Percentiles rank a stretch among this genome's conserved stretches.
phyloP scores from a whole-genome alignment of 257 asterid genomes.

The Nyctanthes arbortristis region DNA sequence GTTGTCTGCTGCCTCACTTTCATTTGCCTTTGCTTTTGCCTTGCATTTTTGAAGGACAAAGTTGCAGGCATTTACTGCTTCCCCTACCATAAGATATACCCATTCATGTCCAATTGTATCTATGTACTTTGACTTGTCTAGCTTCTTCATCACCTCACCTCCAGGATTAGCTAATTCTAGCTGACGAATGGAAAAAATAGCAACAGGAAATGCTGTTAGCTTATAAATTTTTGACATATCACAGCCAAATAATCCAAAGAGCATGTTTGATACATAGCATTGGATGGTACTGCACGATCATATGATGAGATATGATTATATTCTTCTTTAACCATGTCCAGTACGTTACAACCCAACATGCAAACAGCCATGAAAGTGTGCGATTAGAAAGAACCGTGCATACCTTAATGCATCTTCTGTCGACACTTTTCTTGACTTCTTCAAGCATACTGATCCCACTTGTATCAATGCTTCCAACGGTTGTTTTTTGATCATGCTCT shows the following conservation, averaged over 20 bases:
- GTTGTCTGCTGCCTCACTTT: slow-evolving; percentile 45
- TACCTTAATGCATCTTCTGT: slow-evolving; percentile 62
- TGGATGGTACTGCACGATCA: no score
- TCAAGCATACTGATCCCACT: slow-evolving; percentile 74
- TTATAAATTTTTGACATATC: no score
- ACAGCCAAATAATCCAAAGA: no score
- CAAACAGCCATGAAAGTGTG: not conserved
- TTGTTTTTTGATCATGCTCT: slow-evolving; percentile 35
- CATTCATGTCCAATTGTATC: slow-evolving; percentile 58
- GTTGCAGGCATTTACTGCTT: slow-evolving; percentile 69
- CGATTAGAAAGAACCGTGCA: not conserved
- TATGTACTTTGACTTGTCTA: slow-evolving; percentile 49
- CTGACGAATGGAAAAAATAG: slow-evolving; percentile 27
- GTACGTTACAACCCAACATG: not conserved
- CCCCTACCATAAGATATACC: slow-evolving; percentile 73
- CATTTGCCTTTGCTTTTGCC: slow-evolving; percentile 46
- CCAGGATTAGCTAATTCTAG: slow-evolving; percentile 72
- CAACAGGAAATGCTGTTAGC: no score
- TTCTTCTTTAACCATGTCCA: no score
- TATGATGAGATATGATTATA: no score
- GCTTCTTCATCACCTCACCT: slow-evolving; percentile 76
- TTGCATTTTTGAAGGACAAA: slow-evolving; percentile 57
- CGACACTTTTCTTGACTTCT: slow-evolving; percentile 56
- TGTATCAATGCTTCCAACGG: slow-evolving; percentile 68
- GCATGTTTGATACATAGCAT: no score